Percentiles rank a stretch among this genome's conserved stretches.
These are phyloP conservation scores for Carex littledalei DNA, from an alignment of 176 grass and related monocot species.

Conservation along the genomic window DNA sequence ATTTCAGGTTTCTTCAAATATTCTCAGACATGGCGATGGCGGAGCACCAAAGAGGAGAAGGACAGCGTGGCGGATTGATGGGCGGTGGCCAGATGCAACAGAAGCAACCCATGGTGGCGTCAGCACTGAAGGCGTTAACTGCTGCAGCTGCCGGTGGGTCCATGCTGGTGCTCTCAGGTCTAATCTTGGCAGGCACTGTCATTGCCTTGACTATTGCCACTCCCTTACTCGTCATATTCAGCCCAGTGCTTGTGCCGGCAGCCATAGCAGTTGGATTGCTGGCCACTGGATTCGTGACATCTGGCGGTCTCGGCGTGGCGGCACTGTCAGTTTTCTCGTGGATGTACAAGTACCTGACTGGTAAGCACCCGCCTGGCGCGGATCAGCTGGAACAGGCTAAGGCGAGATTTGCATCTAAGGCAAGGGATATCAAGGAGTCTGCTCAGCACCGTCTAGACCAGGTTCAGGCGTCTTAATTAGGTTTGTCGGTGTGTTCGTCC, in stretches of 20 bases:
- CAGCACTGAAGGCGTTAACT: slow-evolving; percentile 47
- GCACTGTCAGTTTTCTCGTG: slow-evolving; percentile 86
- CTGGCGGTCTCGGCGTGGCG: slow-evolving; percentile 65
- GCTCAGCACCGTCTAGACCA: slow-evolving; percentile 62
- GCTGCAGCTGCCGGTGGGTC: slow-evolving; percentile 55
- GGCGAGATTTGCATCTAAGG: slow-evolving; percentile 66
- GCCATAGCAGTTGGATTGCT: slow-evolving; percentile 50
- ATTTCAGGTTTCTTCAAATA: not conserved
- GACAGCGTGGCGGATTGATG: not conserved
- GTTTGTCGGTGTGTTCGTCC: not conserved
- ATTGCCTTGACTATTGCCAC: slow-evolving; percentile 71
- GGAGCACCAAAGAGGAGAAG: slow-evolving; percentile 30
- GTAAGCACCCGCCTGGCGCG: slow-evolving; percentile 75
- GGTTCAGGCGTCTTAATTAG: slow-evolving; percentile 34
- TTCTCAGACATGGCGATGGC: slow-evolving; percentile 51
- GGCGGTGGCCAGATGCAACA: slow-evolving; percentile 21
- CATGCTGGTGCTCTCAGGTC: slow-evolving; percentile 72
- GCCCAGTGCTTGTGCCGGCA: slow-evolving; percentile 80
- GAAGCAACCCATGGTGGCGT: slow-evolving; percentile 40
- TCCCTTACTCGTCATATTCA: slow-evolving; percentile 86
- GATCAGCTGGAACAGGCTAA: slow-evolving; percentile 83
- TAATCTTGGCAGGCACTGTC: slow-evolving; percentile 60
- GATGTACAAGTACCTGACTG: slow-evolving; percentile 97
- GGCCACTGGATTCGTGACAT: slow-evolving; percentile 61
- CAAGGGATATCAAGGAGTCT: slow-evolving; percentile 70